These are phyloP conservation scores for Plectosphaerella plurivora DNA, from an alignment of 2,329 filamentous ascomycete genomes.

Conservation along the genomic window DNA sequence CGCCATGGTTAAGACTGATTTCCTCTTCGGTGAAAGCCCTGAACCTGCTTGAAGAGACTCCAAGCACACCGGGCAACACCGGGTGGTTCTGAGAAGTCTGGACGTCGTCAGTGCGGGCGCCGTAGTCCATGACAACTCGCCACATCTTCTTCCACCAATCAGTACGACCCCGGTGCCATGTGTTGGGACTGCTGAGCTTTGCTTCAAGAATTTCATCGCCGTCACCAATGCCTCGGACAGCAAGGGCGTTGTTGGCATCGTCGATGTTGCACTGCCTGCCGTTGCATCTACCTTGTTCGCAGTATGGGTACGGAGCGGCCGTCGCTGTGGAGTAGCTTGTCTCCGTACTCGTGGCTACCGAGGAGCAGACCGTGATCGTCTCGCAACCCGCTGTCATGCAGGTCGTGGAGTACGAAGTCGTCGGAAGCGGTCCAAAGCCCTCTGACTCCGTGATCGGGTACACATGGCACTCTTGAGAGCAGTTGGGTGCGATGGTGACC, in stretches of 20 bases:
- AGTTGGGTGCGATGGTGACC: constrained; percentile 9
- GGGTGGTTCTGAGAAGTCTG: neutral
- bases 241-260: neutral
- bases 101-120: constrained; percentile 1
- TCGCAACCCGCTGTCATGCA: constrained; percentile 7
- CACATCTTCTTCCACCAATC: constrained; percentile 13
- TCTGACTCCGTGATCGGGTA: neutral
- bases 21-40: neutral
- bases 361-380: constrained; percentile 8
- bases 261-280: constrained; percentile 1
- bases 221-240: neutral
- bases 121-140: constrained; percentile 6
- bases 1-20: neutral
- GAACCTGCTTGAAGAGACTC: neutral
- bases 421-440: neutral
- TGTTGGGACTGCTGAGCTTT: constrained; percentile 1
- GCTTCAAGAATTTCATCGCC: constrained; percentile 7
- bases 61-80: neutral
- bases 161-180: constrained; percentile 3
- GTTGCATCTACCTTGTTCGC: constrained; percentile 2
- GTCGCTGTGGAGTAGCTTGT: constrained; percentile 8
- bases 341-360: constrained; percentile 3
- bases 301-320: neutral
- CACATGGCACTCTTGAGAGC: constrained; percentile 10
- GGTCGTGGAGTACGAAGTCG: constrained; percentile 4